Evolutionary conservation across 2,329 filamentous ascomycete species (phyloP), one percentile per base, ranked within the genome.

Genomic region (Exophiala mesophila): DNA sequence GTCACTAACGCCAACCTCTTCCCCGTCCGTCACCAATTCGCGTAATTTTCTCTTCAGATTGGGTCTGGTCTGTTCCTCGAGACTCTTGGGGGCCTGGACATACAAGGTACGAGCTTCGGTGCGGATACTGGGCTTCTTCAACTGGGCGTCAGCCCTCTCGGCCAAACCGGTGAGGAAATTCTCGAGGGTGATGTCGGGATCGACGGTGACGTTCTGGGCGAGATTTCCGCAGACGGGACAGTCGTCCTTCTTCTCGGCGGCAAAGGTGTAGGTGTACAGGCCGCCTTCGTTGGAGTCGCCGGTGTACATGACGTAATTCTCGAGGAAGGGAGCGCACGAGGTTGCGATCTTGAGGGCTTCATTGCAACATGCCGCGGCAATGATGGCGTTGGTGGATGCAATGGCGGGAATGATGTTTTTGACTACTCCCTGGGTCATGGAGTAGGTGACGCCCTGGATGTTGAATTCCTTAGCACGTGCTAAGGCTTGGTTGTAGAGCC

Each of bases 341-440:
- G 87, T 94, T 30, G 84, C 85, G 50, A 98, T 86, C 68, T 98
- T 98, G 68, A 97, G 81, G 2, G 89, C 90, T 66, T 98, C 92
- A 54, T 95, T 97, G 66, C 92, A 97, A 66, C 90, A 97, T 39
- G 86, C 84, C 1, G 90, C 92, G 1, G 92, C 92, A 52, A 98
- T 85, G 56, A 98, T 92, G 44, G 92, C 90, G 62, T 98, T 98
- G 5, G 92, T 98, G 1, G 88, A 95, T 13, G 92, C 92, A 58
- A 98, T 98, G 19, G 92, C 94, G 0, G 92, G 92, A 49, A 98
- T 98, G 64, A 98, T 98, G 66, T 98, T 98, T 68, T 98, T 98
- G 57, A 98, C 88, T 2, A 97, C 94, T 43, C 92, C 94, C 63
- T 98, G 92, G 0, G 94, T 96, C 64, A 96, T 81, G 4, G 86